Base-by-base conservation (phyloP, 768 basidiomycete species). In the Boletus rubroflammeus region DNA sequence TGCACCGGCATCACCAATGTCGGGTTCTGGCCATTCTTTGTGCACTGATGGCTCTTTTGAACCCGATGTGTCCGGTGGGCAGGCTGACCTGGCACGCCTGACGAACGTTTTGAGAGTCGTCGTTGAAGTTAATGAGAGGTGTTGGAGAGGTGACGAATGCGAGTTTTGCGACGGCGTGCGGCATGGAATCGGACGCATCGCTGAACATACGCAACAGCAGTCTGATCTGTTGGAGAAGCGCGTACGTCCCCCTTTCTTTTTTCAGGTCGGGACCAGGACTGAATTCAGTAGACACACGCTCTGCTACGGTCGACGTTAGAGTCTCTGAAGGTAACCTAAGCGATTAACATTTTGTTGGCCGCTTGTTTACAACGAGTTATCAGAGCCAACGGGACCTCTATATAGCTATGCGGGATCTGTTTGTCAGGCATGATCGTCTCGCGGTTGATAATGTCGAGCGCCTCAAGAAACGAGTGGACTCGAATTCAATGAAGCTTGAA, bases 361-460 rank as follows among this genome's bases (percentile, higher is more conserved):
- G 23, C 47, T 48, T 39, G 41, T 51, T 58, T 8, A 67, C 38
- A 19, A 23, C 28, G 23, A 51, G 3, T 55, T 40, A 34, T 41
- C 73, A 93, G 83, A 73, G 73, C 43, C 85, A 97, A 72, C 83
- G 91, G 28, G 91, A 95, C 67, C 76, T 98, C 8, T 95, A 93
- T 67, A 75, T 93, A 47, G 86, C 93, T 6, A 87, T 88, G 66
- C 83, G 90, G 35, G 94, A 97, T 62, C 78, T 96, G 7, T 89
- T 95, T 66, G 76, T 86, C 50, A 84, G 94, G 21, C 88, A 93
- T 60, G 93, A 95, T 58, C 84, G 91, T n/a, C 78, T 95, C 40
- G 91, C 93, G 0, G 78, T 84, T 36, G 96, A 98, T 65, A 85
- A 89, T 58, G 91, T 93, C 2, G 93, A 97, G 54, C 80, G 88